A percentile compares a stretch with the other conserved stretches of the same genome.
These are phyloP conservation scores for Suhomyces chickasaworum DNA, from an alignment of 1,139 yeast genomes.

Conservation along the genomic window DNA sequence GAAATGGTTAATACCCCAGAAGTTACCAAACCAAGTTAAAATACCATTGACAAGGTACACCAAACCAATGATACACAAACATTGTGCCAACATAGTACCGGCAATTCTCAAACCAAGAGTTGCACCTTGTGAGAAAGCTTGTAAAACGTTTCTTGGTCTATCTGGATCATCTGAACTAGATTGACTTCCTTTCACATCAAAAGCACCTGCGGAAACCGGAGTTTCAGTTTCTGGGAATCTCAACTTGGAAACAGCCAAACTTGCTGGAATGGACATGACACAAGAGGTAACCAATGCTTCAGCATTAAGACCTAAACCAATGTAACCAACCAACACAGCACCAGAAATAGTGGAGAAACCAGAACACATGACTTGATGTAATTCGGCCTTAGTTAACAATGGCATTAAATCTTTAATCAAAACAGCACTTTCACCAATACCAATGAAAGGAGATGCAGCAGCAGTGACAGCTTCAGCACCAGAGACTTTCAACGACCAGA, in stretches of 20 bases:
- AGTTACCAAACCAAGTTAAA: constrained; percentile 64
- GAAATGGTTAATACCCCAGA: constrained; percentile 58
- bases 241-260: constrained; percentile 63
- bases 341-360: constrained; percentile 73
- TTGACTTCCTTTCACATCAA: constrained; percentile 18
- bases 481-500: constrained; percentile 61
- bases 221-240: constrained; percentile 64
- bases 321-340: constrained; percentile 64
- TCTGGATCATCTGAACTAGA: constrained; percentile 36
- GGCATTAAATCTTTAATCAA: constrained; percentile 65
- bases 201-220: constrained; percentile 54
- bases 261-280: constrained; percentile 73
- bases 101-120: constrained; percentile 62
- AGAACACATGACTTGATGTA: constrained; percentile 66
- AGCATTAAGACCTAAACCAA: constrained; percentile 64
- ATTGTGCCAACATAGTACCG: constrained; percentile 60
- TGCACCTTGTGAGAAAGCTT: constrained; percentile 67
- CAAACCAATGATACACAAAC: constrained; percentile 63
- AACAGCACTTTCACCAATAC: constrained; percentile 69
- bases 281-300: constrained; percentile 68
- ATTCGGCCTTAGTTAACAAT: constrained; percentile 61
- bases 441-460: constrained; percentile 70
- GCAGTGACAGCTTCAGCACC: constrained; percentile 74
- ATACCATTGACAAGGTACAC: constrained; percentile 62
- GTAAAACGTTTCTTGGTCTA: constrained; percentile 58